Conservation (phyloP, 257 asterid genomes). For the Solanum infundibuliforme region DNA sequence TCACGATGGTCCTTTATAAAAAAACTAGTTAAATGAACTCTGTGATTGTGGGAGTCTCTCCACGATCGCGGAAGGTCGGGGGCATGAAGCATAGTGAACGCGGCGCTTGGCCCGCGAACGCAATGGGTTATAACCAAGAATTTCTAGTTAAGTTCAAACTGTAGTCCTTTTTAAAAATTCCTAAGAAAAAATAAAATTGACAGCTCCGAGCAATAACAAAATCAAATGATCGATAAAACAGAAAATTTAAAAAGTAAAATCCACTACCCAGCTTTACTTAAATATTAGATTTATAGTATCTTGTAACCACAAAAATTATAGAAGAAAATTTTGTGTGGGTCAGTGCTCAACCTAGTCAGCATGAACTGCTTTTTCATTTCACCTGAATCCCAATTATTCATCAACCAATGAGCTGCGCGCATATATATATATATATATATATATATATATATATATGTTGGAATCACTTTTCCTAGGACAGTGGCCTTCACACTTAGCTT, state of each 20-base stretch:
- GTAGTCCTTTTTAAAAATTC: neutral
- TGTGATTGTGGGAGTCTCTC: neutral
- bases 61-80: neutral
- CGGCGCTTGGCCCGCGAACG: neutral
- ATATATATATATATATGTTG: neutral
- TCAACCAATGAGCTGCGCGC: constrained; percentile 27
- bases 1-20: neutral
- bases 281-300: neutral
- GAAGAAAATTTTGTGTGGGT: constrained; percentile 12
- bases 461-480: constrained; percentile 7
- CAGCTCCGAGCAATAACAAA: neutral
- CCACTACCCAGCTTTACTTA: neutral
- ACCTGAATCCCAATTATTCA: constrained; percentile 33
- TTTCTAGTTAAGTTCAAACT: neutral
- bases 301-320: neutral
- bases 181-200: neutral
- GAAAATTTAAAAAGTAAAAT: neutral
- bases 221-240: neutral
- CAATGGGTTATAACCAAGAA: neutral
- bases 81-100: neutral
- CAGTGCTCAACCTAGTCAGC: constrained; percentile 24
- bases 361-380: constrained; percentile 21
- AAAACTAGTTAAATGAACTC: neutral
- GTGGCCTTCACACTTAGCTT: neutral
- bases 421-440: no score